phyloP scores from a whole-genome alignment of 495 filamentous ascomycete genomes.

The Cercophora newfieldiana region DNA sequence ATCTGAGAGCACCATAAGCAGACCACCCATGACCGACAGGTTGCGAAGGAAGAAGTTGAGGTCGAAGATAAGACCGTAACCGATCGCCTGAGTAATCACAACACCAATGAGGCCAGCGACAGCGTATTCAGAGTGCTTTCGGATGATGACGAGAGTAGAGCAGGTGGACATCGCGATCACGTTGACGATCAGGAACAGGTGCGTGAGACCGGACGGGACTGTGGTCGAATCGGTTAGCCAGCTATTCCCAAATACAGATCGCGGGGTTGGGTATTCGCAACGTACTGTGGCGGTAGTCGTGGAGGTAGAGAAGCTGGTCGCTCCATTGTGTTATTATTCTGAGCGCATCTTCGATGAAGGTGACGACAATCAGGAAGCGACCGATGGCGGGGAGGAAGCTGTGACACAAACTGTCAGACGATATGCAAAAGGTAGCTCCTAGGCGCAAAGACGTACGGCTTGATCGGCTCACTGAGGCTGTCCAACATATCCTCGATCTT shows the following conservation, averaged over 20 bases:
- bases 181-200: slow-evolving; percentile 89
- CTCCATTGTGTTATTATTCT: slow-evolving; percentile 97
- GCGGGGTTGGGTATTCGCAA: slow-evolving; percentile 28
- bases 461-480: slow-evolving; percentile 83
- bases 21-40: slow-evolving; percentile 90
- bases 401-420: slow-evolving; percentile 1
- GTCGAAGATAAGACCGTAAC: slow-evolving; percentile 98
- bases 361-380: slow-evolving; percentile 96
- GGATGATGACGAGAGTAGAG: slow-evolving; percentile 82
- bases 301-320: slow-evolving; percentile 91
- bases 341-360: slow-evolving; percentile 94
- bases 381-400: slow-evolving; percentile 95
- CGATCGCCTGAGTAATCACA: slow-evolving; percentile 92
- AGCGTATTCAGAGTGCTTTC: slow-evolving; percentile 88
- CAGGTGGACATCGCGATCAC: slow-evolving; percentile 85
- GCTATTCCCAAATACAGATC: background rate
- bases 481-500: slow-evolving; percentile 97
- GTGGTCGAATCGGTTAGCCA: slow-evolving; percentile 5
- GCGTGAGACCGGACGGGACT: slow-evolving; percentile 90
- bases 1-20: slow-evolving; percentile 97
- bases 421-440: background rate
- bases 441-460: slow-evolving; percentile 73
- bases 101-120: slow-evolving; percentile 87
- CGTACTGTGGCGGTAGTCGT: slow-evolving; percentile 90
- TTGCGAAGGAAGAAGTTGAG: slow-evolving; percentile 99